Evolutionary conservation across 2,329 filamentous ascomycete genomes (phyloP).

Genomic region (Hirsutella rhossiliensis): DNA sequence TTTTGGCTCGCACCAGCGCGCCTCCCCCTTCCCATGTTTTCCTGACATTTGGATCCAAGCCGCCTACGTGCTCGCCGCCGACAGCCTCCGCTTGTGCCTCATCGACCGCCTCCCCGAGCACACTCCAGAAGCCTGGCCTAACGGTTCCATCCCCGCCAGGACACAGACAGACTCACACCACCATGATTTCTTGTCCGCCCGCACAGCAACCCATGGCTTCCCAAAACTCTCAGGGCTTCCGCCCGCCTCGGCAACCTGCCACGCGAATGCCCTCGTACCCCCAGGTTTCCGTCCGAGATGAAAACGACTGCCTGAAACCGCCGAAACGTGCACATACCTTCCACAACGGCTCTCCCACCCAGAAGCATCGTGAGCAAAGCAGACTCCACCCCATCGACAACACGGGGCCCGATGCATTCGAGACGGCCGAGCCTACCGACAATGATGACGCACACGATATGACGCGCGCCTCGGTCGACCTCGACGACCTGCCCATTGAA

Average conservation of each 20-base stretch:
- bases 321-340: constrained; percentile 35
- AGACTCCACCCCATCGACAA: constrained; percentile 3
- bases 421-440: constrained; percentile 27
- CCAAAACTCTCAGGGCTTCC: constrained; percentile 9
- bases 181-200: constrained; percentile 11
- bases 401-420: constrained; percentile 35
- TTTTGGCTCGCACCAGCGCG: too few species aligned
- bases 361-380: constrained; percentile 6
- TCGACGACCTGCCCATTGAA: constrained; percentile 89
- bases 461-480: constrained; percentile 50
- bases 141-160: not conserved
- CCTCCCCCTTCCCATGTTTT: too few species aligned
- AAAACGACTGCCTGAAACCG: constrained; percentile 18
- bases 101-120: not conserved
- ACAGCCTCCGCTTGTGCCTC: too few species aligned
- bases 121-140: not conserved
- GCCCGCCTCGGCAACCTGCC: not conserved
- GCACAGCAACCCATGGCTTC: constrained; percentile 20
- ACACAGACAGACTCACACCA: not conserved
- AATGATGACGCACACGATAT: constrained; percentile 33
- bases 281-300: constrained; percentile 13
- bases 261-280: constrained; percentile 18
- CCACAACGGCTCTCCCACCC: constrained; percentile 23
- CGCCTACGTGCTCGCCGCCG: too few species aligned
- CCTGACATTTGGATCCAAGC: too few species aligned